Evolutionary conservation across 495 filamentous ascomycete genomes (phyloP), one percentile per base, ranked within the genome.

Genomic region (Aspergillus diversus): DNA sequence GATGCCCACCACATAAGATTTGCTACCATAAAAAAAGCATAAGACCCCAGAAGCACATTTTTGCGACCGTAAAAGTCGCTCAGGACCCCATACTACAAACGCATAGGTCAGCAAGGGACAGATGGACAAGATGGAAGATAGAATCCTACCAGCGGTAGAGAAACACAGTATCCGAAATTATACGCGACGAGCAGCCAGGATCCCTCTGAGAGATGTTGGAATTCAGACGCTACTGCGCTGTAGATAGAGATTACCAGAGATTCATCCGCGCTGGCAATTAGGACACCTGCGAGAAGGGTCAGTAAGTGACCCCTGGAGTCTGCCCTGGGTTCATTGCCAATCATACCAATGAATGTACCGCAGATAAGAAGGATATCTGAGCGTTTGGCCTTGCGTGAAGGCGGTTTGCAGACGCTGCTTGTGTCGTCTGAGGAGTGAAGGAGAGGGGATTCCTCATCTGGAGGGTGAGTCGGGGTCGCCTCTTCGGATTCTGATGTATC

Each of bases 111-210:
- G 21, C 21, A 1, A 27, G 21, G 21, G 21, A 27, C 21, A 2
- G 21, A 27, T 2, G 21, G 21, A 2, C 21, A 27, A 27, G 21
- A 27, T 34, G 48, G 35, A 21, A 13, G 27, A 13, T 31, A 0
- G 3, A 43, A 12, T 17, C 27, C 11, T 43, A 78, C 76, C 57
- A 76, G 65, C 8, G 76, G 73, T 32, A 75, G 62, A 8, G 76
- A 70, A 7, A 75, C 64, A 57, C 74, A 73, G 43, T 68, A 77
- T 17, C 73, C 76, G 35, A 77, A 68, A 51, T 69, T 72, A 52
- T 77, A 78, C 3, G 65, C 66, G 5, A 67, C 69, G 27, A 78
- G 59, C 16, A 78, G 57, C 74, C 71, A 77, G 32, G 73, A 67
- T 1, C 70, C 75, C n/a, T 69, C 63, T 0, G 69, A 62, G 5